Conservation (phyloP, 805 yeast species). For the Huiozyma sinensis region DNA sequence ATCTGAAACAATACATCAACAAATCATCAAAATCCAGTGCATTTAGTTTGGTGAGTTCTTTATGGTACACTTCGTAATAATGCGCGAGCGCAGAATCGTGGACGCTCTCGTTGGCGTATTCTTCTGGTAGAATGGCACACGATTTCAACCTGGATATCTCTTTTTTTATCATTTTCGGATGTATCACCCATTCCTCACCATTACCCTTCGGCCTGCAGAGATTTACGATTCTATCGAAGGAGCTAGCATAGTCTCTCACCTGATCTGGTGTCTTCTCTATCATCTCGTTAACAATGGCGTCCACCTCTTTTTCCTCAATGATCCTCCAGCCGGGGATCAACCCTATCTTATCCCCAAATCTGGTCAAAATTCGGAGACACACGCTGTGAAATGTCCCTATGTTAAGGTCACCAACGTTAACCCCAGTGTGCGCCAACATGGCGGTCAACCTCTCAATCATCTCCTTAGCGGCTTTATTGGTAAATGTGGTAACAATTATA, state of each 20-base stretch:
- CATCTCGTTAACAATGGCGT: constrained; percentile 26
- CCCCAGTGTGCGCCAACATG: constrained; percentile 24
- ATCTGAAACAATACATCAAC: constrained; percentile 41
- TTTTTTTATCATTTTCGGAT: constrained; percentile 31
- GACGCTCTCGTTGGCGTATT: constrained; percentile 22
- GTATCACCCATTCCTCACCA: constrained; percentile 30
- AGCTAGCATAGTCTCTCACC: constrained; percentile 24
- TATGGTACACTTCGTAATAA: constrained; percentile 46
- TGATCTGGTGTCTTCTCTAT: constrained; percentile 27
- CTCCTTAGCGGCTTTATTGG: constrained; percentile 85
- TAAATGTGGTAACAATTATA: constrained; percentile 82
- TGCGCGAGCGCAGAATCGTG: constrained; percentile 27
- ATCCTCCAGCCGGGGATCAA: constrained; percentile 35
- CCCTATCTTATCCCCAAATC: constrained; percentile 45
- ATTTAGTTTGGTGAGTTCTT: constrained; percentile 31
- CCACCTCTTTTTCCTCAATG: constrained; percentile 56
- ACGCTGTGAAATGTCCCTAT: constrained; percentile 90
- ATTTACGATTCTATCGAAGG: constrained; percentile 21
- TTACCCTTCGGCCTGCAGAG: constrained; percentile 15
- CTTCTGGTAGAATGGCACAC: constrained; percentile 36
- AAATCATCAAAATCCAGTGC: constrained; percentile 80
- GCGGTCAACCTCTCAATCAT: constrained; percentile 52
- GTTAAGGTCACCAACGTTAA: constrained; percentile 36
- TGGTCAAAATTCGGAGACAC: constrained; percentile 49
- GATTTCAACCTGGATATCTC: constrained; percentile 51